phyloP scores from a whole-genome alignment of 805 yeast genomes.

The Gaillardinia entomophila region DNA sequence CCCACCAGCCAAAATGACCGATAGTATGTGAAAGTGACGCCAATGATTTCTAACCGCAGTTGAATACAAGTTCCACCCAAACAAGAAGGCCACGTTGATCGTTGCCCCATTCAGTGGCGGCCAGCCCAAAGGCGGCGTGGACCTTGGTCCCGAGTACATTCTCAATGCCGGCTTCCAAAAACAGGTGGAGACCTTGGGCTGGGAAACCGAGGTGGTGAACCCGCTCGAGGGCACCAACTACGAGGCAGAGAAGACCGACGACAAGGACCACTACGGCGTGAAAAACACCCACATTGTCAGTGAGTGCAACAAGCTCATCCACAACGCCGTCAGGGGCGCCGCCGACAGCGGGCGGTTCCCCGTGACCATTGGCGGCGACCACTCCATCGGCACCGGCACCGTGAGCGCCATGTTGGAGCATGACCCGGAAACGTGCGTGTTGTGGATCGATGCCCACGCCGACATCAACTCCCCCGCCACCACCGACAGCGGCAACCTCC shows the following conservation, averaged over 20 bases:
- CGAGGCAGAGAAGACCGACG: constrained; percentile 38
- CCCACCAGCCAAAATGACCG: no score
- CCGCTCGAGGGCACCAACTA: constrained; percentile 50
- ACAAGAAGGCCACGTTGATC: constrained; percentile 60
- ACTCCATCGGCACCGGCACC: constrained; percentile 92
- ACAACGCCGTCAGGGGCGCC: constrained; percentile 50
- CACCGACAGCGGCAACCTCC: constrained; percentile 85
- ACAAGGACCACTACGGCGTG: constrained; percentile 44
- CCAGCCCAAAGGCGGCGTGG: constrained; percentile 91
- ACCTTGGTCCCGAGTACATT: constrained; percentile 82
- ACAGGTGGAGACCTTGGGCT: constrained; percentile 64
- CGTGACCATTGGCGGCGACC: constrained; percentile 93
- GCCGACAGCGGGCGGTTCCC: constrained; percentile 53
- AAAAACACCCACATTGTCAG: constrained; percentile 78
- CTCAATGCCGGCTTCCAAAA: constrained; percentile 63
- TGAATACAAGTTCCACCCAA: constrained; percentile 49
- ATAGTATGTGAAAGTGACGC: no score
- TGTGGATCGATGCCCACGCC: constrained; percentile 99
- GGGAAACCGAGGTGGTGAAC: constrained; percentile 51
- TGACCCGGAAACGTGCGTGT: constrained; percentile 80
- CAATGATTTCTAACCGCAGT: no score
- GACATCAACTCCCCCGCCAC: constrained; percentile 87
- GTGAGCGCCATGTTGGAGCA: constrained; percentile 74
- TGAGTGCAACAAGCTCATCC: constrained; percentile 60
- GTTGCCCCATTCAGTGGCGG: constrained; percentile 96